Conservation (phyloP, 2,329 filamentous ascomycete species). For the Keithomyces neogunnii region DNA sequence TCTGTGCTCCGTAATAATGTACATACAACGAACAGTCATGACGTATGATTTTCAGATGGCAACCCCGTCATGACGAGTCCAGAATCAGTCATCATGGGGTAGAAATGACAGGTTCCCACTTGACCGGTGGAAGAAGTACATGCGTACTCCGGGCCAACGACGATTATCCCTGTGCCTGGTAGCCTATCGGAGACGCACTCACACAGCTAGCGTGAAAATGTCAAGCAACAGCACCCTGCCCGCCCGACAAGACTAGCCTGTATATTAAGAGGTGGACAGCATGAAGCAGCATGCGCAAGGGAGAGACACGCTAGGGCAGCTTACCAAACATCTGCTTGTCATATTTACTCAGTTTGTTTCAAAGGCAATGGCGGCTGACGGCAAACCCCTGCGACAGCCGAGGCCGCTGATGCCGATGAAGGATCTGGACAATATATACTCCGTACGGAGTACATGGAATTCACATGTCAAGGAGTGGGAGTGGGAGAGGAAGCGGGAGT, state of each 20-base stretch:
- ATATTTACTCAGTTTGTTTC: not conserved
- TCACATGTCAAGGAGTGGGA: no score
- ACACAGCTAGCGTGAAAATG: not conserved
- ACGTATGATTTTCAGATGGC: not conserved
- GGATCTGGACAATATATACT: no score
- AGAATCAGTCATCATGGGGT: not conserved
- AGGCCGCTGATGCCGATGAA: no score
- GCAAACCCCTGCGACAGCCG: not conserved
- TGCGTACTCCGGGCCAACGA: not conserved
- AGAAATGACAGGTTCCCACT: not conserved
- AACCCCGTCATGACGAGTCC: not conserved
- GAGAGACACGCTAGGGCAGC: not conserved
- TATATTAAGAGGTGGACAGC: not conserved
- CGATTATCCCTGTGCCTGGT: not conserved
- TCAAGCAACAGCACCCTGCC: not conserved
- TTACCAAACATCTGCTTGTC: not conserved
- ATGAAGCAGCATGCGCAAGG: not conserved
- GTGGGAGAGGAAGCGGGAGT: no score
- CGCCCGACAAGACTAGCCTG: not conserved
- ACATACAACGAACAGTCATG: not conserved
- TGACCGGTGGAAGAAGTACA: not conserved
- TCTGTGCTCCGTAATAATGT: no score
- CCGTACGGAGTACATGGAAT: no score
- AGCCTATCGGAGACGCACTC: not conserved
- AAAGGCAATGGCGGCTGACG: not conserved